Percentiles rank a stretch among this genome's conserved stretches.
These are phyloP conservation scores for Sanguinoderma infundibulare DNA, from an alignment of 1,284 basidiomycete species.

Conservation along the genomic window DNA sequence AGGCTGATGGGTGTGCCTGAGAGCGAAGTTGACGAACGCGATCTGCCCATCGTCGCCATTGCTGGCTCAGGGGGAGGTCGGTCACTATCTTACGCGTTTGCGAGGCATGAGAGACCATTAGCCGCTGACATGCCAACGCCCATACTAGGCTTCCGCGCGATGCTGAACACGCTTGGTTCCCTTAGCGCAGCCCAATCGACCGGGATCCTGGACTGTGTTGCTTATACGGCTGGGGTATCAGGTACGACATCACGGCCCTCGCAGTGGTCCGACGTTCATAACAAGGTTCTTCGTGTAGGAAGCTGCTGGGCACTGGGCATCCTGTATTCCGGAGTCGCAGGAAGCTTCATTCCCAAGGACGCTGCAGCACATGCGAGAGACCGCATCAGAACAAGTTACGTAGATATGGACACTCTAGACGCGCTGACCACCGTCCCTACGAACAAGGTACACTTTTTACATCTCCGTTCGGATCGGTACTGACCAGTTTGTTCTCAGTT, in stretches of 20 bases:
- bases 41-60: conserved; percentile 46
- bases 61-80: conserved; percentile 46
- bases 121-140: background rate
- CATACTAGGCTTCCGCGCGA: conserved; percentile 40
- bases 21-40: conserved; percentile 41
- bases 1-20: conserved; percentile 39
- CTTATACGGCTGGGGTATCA: conserved; percentile 45
- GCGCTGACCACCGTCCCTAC: conserved; percentile 41
- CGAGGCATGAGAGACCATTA: background rate
- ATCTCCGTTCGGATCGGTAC: background rate
- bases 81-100: background rate
- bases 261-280: background rate
- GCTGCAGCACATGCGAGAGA: conserved; percentile 38
- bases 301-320: conserved; percentile 45
- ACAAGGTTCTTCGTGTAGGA: conserved; percentile 16
- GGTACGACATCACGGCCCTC: conserved; percentile 25
- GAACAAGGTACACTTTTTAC: conserved; percentile 35
- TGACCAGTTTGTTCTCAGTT: conserved; percentile 21
- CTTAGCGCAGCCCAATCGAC: conserved; percentile 38
- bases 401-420: conserved; percentile 42
- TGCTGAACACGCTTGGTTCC: conserved; percentile 46
- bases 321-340: conserved; percentile 44
- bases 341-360: conserved; percentile 27
- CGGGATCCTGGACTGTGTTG: conserved; percentile 41
- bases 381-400: conserved; percentile 41